Base-by-base conservation (phyloP, 2,329 filamentous ascomycete species). In the Claviceps arundinis region DNA sequence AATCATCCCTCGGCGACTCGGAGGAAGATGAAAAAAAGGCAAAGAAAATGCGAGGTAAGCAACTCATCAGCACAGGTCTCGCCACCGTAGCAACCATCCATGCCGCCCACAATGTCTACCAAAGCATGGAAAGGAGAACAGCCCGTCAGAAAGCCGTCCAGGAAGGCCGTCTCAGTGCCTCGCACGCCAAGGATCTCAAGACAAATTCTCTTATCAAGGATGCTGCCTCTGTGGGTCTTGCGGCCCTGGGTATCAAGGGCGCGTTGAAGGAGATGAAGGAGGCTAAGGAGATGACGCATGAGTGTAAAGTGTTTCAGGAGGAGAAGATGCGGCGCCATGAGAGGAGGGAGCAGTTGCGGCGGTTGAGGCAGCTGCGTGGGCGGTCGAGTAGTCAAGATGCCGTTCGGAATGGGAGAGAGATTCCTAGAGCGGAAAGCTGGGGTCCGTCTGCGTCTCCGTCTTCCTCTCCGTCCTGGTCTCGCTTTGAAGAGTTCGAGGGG, bases 1-100 rank as follows among this genome's bases (percentile, higher is more conserved):
- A 73, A 37, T 75, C 74, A 19, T 76, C 80, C 59, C 62, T 80
- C 48, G 77, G 77, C 48, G 76, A 80, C 65, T 80, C 78, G 56
- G 73, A 76, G 17, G 75, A 77, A 22, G 78, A 81, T 57, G 71
- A 73, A 62, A 78, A 71, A 63, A 69, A 68, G 55, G 70, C 70
- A 40, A 74, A 70, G 64, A 80, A 77, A 64, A 77, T 80, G 71
- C 76, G 70, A 77, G 76, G 77, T 78, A 80, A 81, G 73, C 77
- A 80, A 70, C 59, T 79, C 55, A 57, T 81, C 53, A 80, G 74
- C 51, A 74, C 76, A 7, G 77, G 76, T 47, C 66, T 81, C 52
- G 78, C 78, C 51, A 71, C 75, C 50, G 74, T 80, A 56, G 77
- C 78, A 61, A 80, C 76, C 58, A 78, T 81, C 59, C 77, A 81